Percentiles rank a stretch among this genome's conserved stretches.
Conservation (phyloP, 768 basidiomycete species). For the Russula virescens region DNA sequence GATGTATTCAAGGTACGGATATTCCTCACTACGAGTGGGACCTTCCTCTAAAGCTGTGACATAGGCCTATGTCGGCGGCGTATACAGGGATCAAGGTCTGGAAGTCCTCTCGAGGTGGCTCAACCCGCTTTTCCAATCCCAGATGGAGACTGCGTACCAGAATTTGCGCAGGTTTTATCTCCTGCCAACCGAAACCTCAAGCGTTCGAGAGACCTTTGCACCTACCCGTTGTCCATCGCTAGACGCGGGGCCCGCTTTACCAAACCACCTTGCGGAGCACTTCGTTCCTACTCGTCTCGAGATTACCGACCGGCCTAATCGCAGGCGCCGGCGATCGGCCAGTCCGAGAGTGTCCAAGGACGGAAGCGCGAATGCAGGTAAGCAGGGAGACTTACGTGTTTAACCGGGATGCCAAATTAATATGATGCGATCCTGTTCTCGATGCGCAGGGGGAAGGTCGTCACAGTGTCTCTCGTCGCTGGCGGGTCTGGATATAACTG, state of each 20-base stretch:
- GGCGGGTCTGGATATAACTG: not conserved
- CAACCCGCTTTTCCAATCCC: not conserved
- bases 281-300: not conserved
- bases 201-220: not conserved
- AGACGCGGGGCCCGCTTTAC: not conserved
- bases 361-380: not conserved
- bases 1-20: constrained; percentile 14
- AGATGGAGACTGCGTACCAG: constrained; percentile 1
- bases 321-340: not conserved
- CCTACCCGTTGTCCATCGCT: not conserved
- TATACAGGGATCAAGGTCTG: no score
- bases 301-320: not conserved
- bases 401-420: not conserved
- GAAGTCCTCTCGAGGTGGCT: no score
- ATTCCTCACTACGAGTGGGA: not conserved
- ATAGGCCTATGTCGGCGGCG: constrained; percentile 21
- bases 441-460: not conserved
- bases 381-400: not conserved
- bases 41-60: not conserved
- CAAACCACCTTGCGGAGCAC: no score
- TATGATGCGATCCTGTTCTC: not conserved
- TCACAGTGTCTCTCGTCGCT: not conserved
- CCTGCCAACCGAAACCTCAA: not conserved
- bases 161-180: not conserved
- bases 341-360: not conserved